Evolutionary conservation across 331 rosid species (phyloP).

Genomic region (Phaseolus coccineus): DNA sequence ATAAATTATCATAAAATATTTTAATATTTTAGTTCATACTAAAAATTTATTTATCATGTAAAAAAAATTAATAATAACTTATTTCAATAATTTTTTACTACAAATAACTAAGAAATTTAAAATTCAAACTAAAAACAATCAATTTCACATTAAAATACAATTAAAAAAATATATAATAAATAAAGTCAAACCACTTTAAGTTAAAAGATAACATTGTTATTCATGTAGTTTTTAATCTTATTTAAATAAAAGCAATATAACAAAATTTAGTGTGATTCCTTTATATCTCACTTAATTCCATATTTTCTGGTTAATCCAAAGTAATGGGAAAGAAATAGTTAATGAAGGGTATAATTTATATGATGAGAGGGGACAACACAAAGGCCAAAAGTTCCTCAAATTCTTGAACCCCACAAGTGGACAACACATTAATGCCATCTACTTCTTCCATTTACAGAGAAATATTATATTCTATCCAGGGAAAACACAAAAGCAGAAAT

Average conservation of each 20-base stretch:
- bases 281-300: background rate
- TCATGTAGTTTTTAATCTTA: background rate
- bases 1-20: too few relatives aligned
- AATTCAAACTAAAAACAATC: too few relatives aligned
- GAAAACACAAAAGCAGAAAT: background rate
- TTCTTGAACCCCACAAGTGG: constrained; percentile 43
- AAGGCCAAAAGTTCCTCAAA: constrained; percentile 40
- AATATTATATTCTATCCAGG: background rate
- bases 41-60: too few relatives aligned
- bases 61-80: too few relatives aligned
- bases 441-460: background rate
- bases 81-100: too few relatives aligned
- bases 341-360: background rate
- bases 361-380: constrained; percentile 33
- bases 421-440: constrained; percentile 39
- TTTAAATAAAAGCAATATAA: background rate
- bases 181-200: background rate
- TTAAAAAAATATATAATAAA: background rate
- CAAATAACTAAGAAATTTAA: too few relatives aligned
- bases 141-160: too few relatives aligned
- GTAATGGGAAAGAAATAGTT: background rate
- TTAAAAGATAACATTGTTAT: background rate
- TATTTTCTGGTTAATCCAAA: background rate
- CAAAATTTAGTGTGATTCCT: background rate
- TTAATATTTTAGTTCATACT: too few relatives aligned